phyloP scores from a whole-genome alignment of 208 protist species.

The Herpetomonas samuelpessoai region DNA sequence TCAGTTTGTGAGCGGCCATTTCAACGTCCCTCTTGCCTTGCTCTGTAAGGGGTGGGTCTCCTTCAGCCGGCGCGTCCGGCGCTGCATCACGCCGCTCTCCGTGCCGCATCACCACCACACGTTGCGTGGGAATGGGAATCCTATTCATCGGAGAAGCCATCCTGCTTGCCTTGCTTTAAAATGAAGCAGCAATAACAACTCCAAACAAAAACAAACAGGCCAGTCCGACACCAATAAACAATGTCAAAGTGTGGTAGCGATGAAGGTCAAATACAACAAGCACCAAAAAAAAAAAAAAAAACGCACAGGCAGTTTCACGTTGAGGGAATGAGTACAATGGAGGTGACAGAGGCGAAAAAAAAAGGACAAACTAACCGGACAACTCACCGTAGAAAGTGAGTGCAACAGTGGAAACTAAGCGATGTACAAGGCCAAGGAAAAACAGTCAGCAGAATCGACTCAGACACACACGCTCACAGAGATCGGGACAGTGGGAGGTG shows the following conservation, averaged over 20 bases:
- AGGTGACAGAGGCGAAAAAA: constrained; percentile 1
- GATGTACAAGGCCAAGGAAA: no score
- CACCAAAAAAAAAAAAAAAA: neutral
- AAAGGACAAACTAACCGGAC: neutral
- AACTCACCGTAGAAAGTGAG: neutral
- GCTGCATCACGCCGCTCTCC: constrained; percentile 73
- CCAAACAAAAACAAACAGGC: no score
- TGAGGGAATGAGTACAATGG: neutral
- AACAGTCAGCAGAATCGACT: no score
- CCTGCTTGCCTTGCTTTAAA: no score
- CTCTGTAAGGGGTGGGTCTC: constrained; percentile 68
- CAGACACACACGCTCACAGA: no score
- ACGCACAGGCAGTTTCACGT: neutral
- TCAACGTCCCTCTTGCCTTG: constrained; percentile 39
- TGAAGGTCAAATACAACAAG: neutral
- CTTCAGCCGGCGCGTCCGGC: constrained; percentile 40
- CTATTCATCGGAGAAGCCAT: no score
- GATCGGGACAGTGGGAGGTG: no score
- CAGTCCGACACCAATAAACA: no score
- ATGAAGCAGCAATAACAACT: no score
- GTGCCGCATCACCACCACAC: constrained; percentile 75
- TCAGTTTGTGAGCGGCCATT: constrained; percentile 29
- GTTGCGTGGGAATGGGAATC: constrained; percentile 24
- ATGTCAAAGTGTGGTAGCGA: no score
- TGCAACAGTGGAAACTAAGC: no score